A percentile compares a stretch with the other conserved stretches of the same genome.
Evolutionary conservation across 176 grass and related monocot species (phyloP).

Genomic region (Zoysia japonica): DNA sequence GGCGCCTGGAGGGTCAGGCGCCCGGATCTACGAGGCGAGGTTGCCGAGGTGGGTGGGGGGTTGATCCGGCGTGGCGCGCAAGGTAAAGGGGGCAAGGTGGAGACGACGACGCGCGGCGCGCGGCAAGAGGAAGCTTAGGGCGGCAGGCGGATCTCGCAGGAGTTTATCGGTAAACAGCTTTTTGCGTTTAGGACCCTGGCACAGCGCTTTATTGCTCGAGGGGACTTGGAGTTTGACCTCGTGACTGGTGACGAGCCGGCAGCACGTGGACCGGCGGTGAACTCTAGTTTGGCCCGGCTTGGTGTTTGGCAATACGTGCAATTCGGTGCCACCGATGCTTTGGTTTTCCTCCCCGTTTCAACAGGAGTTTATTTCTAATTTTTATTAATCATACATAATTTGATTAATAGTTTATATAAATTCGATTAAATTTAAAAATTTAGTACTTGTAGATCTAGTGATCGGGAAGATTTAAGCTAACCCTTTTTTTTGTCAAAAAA

Average conservation of each 20-base stretch:
- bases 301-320: background rate
- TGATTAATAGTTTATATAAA: too few species aligned
- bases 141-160: slow-evolving; percentile 14
- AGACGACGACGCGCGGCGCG: slow-evolving; percentile 25
- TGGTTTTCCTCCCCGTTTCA: background rate
- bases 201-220: background rate
- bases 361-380: too few species aligned
- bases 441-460: too few species aligned
- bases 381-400: too few species aligned
- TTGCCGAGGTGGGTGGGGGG: background rate
- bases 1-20: background rate
- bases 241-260: background rate
- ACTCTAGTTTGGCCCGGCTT: background rate
- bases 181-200: background rate
- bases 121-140: slow-evolving; percentile 44
- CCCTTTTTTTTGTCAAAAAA: too few species aligned
- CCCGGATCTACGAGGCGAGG: slow-evolving; percentile 16
- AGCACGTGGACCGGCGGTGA: background rate
- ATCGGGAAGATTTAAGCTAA: too few species aligned
- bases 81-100: background rate
- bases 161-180: slow-evolving; percentile 23
- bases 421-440: too few species aligned
- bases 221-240: background rate
- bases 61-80: background rate
- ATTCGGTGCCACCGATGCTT: background rate